Evolutionary conservation across 1,139 yeast species (phyloP).

Genomic region (Yamadazyma trypodendri): DNA sequence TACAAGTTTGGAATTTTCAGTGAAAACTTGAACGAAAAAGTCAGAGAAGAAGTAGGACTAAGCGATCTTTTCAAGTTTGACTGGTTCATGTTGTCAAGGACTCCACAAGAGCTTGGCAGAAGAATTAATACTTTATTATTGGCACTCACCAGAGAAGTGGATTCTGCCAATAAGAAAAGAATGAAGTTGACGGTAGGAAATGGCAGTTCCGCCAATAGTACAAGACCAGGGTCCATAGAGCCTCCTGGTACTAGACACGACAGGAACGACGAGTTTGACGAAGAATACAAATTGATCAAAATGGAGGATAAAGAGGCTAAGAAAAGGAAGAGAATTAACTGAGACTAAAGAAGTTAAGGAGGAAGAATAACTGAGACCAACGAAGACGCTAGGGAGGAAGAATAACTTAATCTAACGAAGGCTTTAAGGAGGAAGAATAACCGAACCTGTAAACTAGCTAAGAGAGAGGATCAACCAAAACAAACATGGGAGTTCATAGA

Average conservation of each 20-base stretch:
- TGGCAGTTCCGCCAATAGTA: conserved; percentile 24
- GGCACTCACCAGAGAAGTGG: conserved; percentile 78
- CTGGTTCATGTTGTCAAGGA: conserved; percentile 84
- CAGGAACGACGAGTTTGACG: not conserved
- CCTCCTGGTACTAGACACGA: conserved; percentile 16
- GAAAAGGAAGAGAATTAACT: conserved; percentile 6
- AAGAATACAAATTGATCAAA: not conserved
- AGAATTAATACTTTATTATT: conserved; percentile 77
- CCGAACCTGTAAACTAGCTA: too few relatives aligned
- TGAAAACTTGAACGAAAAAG: conserved; percentile 68
- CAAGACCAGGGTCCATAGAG: conserved; percentile 37
- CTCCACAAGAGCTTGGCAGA: conserved; percentile 80
- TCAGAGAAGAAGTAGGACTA: conserved; percentile 70
- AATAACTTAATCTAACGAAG: too few relatives aligned
- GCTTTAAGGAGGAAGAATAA: too few relatives aligned
- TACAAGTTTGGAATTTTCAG: conserved; percentile 74
- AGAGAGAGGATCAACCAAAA: too few relatives aligned
- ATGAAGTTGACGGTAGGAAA: conserved; percentile 21
- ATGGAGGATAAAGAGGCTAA: conserved; percentile 2
- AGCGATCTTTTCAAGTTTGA: conserved; percentile 83
- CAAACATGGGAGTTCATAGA: too few relatives aligned
- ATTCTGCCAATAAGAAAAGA: conserved; percentile 39
- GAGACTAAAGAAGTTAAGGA: too few relatives aligned
- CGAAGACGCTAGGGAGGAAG: too few relatives aligned
- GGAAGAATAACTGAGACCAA: too few relatives aligned